phyloP scores from a whole-genome alignment of 495 filamentous ascomycete genomes.

The Aspergillus ellipticus region DNA sequence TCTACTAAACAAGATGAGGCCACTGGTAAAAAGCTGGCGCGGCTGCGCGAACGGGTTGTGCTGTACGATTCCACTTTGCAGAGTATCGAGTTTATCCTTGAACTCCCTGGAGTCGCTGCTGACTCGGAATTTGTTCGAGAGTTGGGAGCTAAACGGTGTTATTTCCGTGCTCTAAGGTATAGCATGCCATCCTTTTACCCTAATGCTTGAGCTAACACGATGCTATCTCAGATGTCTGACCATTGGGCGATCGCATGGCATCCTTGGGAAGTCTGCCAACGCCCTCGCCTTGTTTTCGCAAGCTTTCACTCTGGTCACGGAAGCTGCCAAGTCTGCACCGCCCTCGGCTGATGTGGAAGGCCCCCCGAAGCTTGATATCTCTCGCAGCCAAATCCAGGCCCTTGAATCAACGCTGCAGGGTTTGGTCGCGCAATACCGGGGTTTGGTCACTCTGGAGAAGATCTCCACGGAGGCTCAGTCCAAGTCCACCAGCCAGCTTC shows the following conservation, averaged over 20 bases:
- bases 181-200: constrained; percentile 12
- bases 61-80: constrained; percentile 90
- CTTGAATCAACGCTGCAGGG: constrained; percentile 60
- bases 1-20: constrained; percentile 57
- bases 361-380: constrained; percentile 57
- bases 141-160: constrained; percentile 70
- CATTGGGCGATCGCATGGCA: constrained; percentile 77
- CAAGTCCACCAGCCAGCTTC: constrained; percentile 30
- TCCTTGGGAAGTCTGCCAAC: constrained; percentile 68
- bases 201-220: constrained; percentile 8
- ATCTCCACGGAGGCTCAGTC: constrained; percentile 35
- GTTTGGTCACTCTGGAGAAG: constrained; percentile 74
- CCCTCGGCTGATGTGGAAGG: constrained; percentile 29
- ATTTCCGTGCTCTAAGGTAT: constrained; percentile 87
- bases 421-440: constrained; percentile 71
- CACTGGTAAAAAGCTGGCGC: constrained; percentile 65
- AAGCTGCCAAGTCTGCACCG: constrained; percentile 33
- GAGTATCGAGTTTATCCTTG: constrained; percentile 84
- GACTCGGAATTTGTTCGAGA: constrained; percentile 73
- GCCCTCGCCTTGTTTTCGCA: constrained; percentile 80
- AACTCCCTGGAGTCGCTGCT: constrained; percentile 85
- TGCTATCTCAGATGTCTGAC: constrained; percentile 66
- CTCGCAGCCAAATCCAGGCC: constrained; percentile 47
- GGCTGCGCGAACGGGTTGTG: constrained; percentile 81
- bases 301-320: constrained; percentile 53